Percentiles rank a stretch among this genome's conserved stretches.
Evolutionary conservation across 805 yeast genomes (phyloP).

Genomic region (Priceomyces castillae): DNA sequence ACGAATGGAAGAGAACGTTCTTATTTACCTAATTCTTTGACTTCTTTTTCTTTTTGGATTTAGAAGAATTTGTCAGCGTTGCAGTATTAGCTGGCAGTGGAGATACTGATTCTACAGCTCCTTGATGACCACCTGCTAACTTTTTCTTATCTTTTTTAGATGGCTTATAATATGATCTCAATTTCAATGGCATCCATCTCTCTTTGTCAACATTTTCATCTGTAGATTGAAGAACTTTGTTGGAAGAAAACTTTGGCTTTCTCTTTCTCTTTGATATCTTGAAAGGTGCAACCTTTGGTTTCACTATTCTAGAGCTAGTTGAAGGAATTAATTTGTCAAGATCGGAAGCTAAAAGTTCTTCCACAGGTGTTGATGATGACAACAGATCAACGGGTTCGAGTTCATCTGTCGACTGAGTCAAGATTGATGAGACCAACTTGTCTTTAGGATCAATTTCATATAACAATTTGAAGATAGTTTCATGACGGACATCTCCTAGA

Average conservation of each 20-base stretch:
- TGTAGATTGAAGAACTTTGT: conserved; percentile 24
- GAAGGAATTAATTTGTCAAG: conserved; percentile 26
- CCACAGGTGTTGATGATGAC: conserved; percentile 20
- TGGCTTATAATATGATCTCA: conserved; percentile 79
- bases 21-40: conserved; percentile 22
- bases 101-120: conserved; percentile 19
- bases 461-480: conserved; percentile 21
- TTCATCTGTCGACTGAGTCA: conserved; percentile 16
- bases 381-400: conserved; percentile 25
- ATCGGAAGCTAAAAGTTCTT: conserved; percentile 31
- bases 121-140: conserved; percentile 24
- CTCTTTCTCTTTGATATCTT: conserved; percentile 24
- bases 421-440: conserved; percentile 20
- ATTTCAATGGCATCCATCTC: conserved; percentile 89
- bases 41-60: conserved; percentile 24
- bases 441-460: conserved; percentile 21
- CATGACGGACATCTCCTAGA: conserved; percentile 13
- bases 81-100: conserved; percentile 4
- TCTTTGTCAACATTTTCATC: conserved; percentile 48
- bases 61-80: conserved; percentile 6
- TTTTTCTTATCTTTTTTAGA: conserved; percentile 55
- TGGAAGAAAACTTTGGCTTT: conserved; percentile 27
- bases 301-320: conserved; percentile 6
- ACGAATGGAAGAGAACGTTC: too few species aligned
- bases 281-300: conserved; percentile 2